Conservation (phyloP, 2,329 filamentous ascomycete genomes). For the Ceratocystis destructans region DNA sequence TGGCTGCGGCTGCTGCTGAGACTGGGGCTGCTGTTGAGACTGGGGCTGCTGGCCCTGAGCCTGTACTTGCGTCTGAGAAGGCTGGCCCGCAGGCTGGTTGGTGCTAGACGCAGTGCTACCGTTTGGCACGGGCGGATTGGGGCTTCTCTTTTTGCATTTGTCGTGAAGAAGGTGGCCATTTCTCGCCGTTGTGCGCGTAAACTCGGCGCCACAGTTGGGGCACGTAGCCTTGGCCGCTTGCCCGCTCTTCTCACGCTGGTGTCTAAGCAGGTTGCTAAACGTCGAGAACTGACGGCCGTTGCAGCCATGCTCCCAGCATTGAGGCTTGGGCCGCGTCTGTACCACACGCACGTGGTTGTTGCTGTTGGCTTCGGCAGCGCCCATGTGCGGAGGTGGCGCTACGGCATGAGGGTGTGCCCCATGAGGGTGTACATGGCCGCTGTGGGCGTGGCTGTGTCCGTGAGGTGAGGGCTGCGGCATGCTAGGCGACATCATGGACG, state of each 20-base stretch:
- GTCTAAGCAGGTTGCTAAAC: slow-evolving; percentile 84
- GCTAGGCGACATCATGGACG: slow-evolving; percentile 18
- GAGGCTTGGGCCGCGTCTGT: slow-evolving; percentile 73
- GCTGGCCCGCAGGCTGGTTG: background rate
- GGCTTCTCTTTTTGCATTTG: slow-evolving; percentile 62
- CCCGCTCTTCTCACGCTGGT: slow-evolving; percentile 89
- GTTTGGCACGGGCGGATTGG: slow-evolving; percentile 5
- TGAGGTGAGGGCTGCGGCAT: slow-evolving; percentile 17
- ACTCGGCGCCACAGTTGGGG: slow-evolving; percentile 82
- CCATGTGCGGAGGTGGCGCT: slow-evolving; percentile 15
- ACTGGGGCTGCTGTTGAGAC: background rate
- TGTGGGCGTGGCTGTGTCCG: slow-evolving; percentile 23
- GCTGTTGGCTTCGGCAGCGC: slow-evolving; percentile 12
- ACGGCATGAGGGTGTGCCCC: slow-evolving; percentile 11
- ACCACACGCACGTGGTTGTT: slow-evolving; percentile 50
- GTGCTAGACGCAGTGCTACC: slow-evolving; percentile 4
- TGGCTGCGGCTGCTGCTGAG: background rate
- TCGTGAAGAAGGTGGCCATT: slow-evolving; percentile 79
- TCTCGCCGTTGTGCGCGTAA: slow-evolving; percentile 74
- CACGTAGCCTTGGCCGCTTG: slow-evolving; percentile 80
- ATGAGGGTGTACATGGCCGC: slow-evolving; percentile 26
- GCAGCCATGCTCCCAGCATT: slow-evolving; percentile 95
- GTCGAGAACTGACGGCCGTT: slow-evolving; percentile 92
- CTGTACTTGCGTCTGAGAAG: background rate
- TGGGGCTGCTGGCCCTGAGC: background rate